These are phyloP conservation scores for Coelastrella sp. DNA, from an alignment of 139 green algal species.

Conservation along the genomic window DNA sequence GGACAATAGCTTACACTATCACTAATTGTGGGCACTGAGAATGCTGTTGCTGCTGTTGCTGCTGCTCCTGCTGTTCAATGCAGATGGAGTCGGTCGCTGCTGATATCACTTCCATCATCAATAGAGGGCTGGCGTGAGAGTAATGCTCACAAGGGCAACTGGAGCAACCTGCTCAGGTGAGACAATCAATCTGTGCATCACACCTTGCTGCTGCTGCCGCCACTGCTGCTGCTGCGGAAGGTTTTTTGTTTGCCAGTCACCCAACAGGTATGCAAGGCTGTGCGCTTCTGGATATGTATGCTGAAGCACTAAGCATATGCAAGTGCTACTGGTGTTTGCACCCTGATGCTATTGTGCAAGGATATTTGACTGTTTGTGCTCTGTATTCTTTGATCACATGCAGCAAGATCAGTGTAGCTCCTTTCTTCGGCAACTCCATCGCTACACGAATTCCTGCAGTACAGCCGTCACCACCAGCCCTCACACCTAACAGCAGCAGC, in stretches of 20 bases:
- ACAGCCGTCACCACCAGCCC: neutral
- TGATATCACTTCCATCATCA: slow-evolving; percentile 49
- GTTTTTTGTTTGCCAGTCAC: no score
- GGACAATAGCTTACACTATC: no score
- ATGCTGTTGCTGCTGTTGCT: neutral
- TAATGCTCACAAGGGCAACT: slow-evolving; percentile 24
- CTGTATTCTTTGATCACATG: no score
- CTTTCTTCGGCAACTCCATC: slow-evolving; percentile 68
- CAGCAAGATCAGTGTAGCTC: slow-evolving; percentile 57
- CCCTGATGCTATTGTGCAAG: no score
- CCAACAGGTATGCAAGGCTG: no score
- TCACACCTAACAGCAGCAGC: neutral
- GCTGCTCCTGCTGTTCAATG: neutral
- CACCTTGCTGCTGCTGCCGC: neutral
- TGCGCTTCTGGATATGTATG: no score
- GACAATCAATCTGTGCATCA: neutral
- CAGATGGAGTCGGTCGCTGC: slow-evolving; percentile 42
- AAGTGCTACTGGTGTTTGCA: no score
- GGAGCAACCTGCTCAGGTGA: slow-evolving; percentile 38
- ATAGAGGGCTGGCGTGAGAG: slow-evolving; percentile 59
- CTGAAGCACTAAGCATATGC: no score
- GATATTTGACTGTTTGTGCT: no score
- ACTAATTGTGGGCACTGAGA: neutral
- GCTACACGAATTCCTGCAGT: slow-evolving; percentile 50
- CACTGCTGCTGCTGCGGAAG: neutral